phyloP scores from a whole-genome alignment of 2,329 filamentous ascomycete genomes.

The Aspergillus pseudoviridinutans region DNA sequence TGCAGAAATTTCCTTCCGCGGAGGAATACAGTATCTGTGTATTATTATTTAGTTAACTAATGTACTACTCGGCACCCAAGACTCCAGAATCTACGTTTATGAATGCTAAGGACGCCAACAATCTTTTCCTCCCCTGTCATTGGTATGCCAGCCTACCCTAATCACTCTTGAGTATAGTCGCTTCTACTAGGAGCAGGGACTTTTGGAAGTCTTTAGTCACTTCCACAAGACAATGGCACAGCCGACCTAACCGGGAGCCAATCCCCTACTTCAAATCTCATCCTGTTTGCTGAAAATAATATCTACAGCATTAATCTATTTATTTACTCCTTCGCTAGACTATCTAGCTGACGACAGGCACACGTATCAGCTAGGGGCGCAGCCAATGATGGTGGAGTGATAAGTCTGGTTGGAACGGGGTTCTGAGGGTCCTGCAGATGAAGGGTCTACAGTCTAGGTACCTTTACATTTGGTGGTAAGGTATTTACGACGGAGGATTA shows the following conservation, averaged over 20 bases:
- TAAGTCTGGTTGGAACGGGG: background rate
- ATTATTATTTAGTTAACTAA: background rate
- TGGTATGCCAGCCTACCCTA: background rate
- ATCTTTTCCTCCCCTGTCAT: background rate
- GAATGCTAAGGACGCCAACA: background rate
- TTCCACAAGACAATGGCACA: background rate
- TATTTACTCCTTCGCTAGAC: background rate
- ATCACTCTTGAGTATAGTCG: background rate
- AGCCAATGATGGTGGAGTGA: background rate
- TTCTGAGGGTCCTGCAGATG: background rate
- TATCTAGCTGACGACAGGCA: background rate
- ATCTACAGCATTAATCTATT: background rate
- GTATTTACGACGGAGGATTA: background rate
- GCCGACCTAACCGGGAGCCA: background rate
- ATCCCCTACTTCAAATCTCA: background rate
- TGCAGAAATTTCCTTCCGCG: background rate
- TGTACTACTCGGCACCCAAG: background rate
- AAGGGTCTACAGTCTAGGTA: background rate
- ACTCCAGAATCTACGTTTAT: background rate
- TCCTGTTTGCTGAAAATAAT: background rate
- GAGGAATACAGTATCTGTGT: background rate
- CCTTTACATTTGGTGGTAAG: background rate
- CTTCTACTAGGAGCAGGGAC: background rate
- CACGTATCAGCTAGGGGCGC: too few species aligned
- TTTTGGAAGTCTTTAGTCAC: background rate